Percentiles rank a stretch among this genome's conserved stretches.
Conservation (phyloP, 1,139 yeast genomes). For the Suhomyces guaymorum region DNA sequence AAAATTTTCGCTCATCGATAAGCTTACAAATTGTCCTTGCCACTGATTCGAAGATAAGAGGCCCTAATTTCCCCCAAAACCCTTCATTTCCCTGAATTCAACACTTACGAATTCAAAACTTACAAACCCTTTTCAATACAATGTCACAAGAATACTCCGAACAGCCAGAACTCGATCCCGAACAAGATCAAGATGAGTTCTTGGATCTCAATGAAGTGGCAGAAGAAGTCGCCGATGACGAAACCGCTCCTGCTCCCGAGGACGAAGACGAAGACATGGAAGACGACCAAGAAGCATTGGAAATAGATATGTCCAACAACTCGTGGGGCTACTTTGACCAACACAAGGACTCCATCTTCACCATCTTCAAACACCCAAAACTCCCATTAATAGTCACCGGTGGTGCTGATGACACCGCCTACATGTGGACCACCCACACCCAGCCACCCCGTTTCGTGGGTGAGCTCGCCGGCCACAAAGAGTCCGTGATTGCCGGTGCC, state of each 20-base stretch:
- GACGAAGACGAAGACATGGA: constrained; percentile 40
- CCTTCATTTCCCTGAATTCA: too few species aligned
- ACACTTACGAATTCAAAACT: too few species aligned
- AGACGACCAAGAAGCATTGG: constrained; percentile 30
- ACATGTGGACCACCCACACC: constrained; percentile 87
- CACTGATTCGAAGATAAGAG: constrained; percentile 3
- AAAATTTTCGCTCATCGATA: constrained; percentile 12
- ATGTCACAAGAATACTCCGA: constrained; percentile 13
- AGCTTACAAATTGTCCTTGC: constrained; percentile 11
- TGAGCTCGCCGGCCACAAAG: constrained; percentile 76
- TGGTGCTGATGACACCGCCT: constrained; percentile 91
- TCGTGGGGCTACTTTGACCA: constrained; percentile 86
- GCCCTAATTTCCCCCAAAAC: neutral
- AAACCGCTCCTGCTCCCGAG: constrained; percentile 32
- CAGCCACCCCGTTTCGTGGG: constrained; percentile 80
- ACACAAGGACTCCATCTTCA: constrained; percentile 82
- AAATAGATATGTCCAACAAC: constrained; percentile 78
- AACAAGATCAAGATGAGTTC: constrained; percentile 50
- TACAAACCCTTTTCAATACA: neutral
- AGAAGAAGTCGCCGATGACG: constrained; percentile 51
- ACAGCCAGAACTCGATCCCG: constrained; percentile 15
- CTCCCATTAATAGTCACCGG: constrained; percentile 77
- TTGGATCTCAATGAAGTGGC: constrained; percentile 59
- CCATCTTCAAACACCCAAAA: constrained; percentile 75
- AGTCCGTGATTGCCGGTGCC: constrained; percentile 81